Evolutionary conservation across 116 monocot species (phyloP), one percentile per base, ranked within the genome.

Genomic region (Zostera marina): DNA sequence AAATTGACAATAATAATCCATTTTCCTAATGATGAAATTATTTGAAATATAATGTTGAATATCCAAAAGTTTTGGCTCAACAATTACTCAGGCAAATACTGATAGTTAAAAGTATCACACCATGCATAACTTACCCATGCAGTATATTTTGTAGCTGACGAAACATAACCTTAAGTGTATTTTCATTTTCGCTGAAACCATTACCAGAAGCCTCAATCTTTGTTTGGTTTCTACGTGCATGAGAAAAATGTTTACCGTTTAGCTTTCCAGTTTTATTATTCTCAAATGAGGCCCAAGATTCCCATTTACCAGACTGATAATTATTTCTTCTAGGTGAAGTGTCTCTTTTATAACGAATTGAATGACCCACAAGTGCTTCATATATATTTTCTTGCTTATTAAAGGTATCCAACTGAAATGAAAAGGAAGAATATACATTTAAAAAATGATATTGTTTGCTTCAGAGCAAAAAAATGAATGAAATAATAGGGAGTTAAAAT

Each of bases 61-160:
- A 32, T 32, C 32, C 5, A 32, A 5, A 2, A 32, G 32, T 32
- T 32, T 32, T 32, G 32, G 32, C 32, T 5, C 5, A 32, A 32
- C 5, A 32, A 32, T 32, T 32, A 0, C 32, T 32, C 32, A 32
- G 32, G 32, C 32, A 32, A 32, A 32, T 32, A 32, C 5, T 32
- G 2, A 32, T 32, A 32, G 32, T 3, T 32, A 2, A 32, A 2
- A 32, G 32, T 32, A 32, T 32, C 13, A 24, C 52, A 42, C 20
- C 52, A 54, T 16, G 8, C 43, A 45, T 46, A 47, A 40, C 57
- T 58, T 58, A 66, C 66, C 44, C 13, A 32, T 66, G 66, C 45
- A 66, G 39, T 57, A 66, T 66, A 11, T 17, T 66, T 57, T 47
- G 17, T 45, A 66, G 42, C 7, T 38, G 57, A 16, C 46, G 22